Base-by-base conservation (phyloP, 192 early-diverging fungal genomes). In the Helicostylum pulchrum region DNA sequence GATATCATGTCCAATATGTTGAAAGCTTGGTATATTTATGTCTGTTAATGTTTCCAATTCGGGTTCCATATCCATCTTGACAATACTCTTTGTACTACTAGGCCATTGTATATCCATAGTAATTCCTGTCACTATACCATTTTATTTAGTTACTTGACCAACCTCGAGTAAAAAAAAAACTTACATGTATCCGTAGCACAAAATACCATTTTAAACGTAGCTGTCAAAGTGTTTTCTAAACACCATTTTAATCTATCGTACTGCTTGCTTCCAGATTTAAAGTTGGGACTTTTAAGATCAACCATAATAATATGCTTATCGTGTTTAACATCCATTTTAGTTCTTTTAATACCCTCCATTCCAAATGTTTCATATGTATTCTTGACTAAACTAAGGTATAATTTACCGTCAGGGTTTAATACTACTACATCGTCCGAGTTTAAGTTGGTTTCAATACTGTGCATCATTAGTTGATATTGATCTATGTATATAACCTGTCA, bases 161-260 rank as follows among this genome's bases (percentile, higher is more conserved):
- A 26, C 26, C 2, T 2, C 26, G 1, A 26, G 26, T 7, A 26
- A 26, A 10, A 21, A 12, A 30, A 12, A n/a, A 12, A 43, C 54
- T 64, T 64, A 70, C 68, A 45, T 20, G 12, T 53, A 36, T 70
- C 56, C 4, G 64, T 55, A 19, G 49, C 43, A 39, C 62, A 53
- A 21, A 49, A 45, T 12, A 64, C 48, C 55, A 70, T 64, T 46
- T 64, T 70, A 23, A 70, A 57, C 15, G 39, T 19, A 20, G 39
- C 45, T 39, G 45, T 34, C 2, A 70, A 46, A 23, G 60, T 59
- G 15, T 58, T 64, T 31, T 70, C 62, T 21, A 70, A 20, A 58
- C 68, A 70, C 62, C 53, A 70, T 52, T 58, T 44, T 2, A 59
- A 39, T 58, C 68, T 31, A 26, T 70, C 56, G 53, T 60, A 54